Conservation (phyloP, 2,329 filamentous ascomycete species). For the Aureobasidium sp. region DNA sequence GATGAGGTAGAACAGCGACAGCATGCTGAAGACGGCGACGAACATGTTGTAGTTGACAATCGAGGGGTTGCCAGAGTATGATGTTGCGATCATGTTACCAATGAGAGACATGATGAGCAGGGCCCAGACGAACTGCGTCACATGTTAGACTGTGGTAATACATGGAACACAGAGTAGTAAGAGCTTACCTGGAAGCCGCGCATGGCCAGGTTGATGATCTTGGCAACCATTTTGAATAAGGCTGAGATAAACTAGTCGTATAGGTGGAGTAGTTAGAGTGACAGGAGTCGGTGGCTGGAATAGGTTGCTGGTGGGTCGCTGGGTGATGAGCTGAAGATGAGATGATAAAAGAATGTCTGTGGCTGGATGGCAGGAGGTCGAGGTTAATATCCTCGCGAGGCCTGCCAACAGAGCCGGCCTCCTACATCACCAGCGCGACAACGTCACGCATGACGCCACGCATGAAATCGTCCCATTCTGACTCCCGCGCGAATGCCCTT, state of each 20-base stretch:
- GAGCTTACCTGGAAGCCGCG: conserved; percentile 22
- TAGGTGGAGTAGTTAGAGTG: conserved; percentile 6
- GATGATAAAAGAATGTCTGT: conserved; percentile 1
- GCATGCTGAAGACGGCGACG: conserved; percentile 56
- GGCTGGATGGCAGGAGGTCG: conserved; percentile 9
- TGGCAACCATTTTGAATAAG: conserved; percentile 16
- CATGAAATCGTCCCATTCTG: neutral
- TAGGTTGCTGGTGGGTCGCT: neutral
- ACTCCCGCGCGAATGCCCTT: neutral
- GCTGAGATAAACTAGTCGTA: neutral
- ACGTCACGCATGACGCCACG: neutral
- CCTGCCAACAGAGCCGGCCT: conserved; percentile 1
- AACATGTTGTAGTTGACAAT: conserved; percentile 61
- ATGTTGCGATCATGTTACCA: conserved; percentile 53
- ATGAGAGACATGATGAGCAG: conserved; percentile 53
- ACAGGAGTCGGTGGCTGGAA: neutral
- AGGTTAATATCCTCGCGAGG: conserved; percentile 8
- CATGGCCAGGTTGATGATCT: conserved; percentile 22
- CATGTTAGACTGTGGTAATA: neutral
- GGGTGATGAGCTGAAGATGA: conserved; percentile 5
- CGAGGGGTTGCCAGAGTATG: conserved; percentile 45
- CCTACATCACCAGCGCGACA: neutral
- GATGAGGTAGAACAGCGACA: conserved; percentile 57
- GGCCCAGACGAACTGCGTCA: conserved; percentile 48
- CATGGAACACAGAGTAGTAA: neutral